Evolutionary conservation across 139 green algal species (phyloP).

Genomic region (Picochlorum sp.): DNA sequence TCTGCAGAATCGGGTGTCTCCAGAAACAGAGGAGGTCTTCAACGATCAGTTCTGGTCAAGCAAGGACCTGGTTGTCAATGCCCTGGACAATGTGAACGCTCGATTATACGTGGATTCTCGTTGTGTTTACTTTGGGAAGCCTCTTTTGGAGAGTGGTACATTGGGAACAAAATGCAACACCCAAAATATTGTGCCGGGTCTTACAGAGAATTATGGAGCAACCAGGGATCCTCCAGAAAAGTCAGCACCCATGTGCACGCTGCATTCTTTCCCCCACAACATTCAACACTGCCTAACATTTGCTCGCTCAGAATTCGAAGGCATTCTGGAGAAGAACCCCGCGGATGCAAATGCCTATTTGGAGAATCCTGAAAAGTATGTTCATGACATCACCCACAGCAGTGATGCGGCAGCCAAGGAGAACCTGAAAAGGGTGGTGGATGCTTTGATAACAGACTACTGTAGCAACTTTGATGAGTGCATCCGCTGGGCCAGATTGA

Average conservation of each 20-base stretch:
- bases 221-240: conserved; percentile 85
- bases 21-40: conserved; percentile 85
- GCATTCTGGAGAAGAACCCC: conserved; percentile 82
- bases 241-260: conserved; percentile 97
- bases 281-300: conserved; percentile 96
- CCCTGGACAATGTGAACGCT: conserved; percentile 96
- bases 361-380: conserved; percentile 68
- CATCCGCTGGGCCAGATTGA: conserved; percentile 69
- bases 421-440: conserved; percentile 77
- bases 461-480: conserved; percentile 77
- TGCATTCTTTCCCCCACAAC: conserved; percentile 99
- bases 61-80: conserved; percentile 90
- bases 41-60: conserved; percentile 89
- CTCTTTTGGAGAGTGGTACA: conserved; percentile 89
- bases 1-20: conserved; percentile 92
- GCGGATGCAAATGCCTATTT: conserved; percentile 87
- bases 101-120: conserved; percentile 83
- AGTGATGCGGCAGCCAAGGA: conserved; percentile 69
- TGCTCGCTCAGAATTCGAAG: conserved; percentile 93
- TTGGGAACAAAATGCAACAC: conserved; percentile 99
- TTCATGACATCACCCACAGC: conserved; percentile 23
- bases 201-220: conserved; percentile 97
- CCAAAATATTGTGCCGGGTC: conserved; percentile 73
- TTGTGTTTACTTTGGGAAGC: conserved; percentile 97
- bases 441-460: conserved; percentile 57